These are phyloP conservation scores for Mycena metata DNA, from an alignment of 768 basidiomycete species.

Conservation along the genomic window DNA sequence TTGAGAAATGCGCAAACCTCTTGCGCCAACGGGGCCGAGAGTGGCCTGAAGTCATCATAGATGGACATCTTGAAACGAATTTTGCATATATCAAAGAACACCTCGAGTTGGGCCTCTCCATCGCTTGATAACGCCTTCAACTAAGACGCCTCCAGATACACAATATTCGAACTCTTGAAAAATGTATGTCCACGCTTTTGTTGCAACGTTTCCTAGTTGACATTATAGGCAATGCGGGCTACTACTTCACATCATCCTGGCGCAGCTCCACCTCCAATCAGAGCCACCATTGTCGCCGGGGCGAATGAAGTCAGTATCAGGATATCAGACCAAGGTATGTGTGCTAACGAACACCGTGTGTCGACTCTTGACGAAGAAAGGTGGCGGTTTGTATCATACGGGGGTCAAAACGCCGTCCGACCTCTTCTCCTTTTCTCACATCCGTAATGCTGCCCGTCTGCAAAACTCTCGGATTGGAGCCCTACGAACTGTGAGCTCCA, in stretches of 20 bases:
- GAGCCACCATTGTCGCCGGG: slow-evolving; percentile 81
- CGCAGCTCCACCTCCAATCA: slow-evolving; percentile 70
- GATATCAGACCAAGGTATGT: slow-evolving; percentile 89
- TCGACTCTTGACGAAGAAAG: slow-evolving; percentile 51
- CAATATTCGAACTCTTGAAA: slow-evolving; percentile 90
- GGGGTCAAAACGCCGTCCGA: slow-evolving; percentile 75
- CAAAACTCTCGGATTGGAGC: slow-evolving; percentile 77
- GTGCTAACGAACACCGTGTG: slow-evolving; percentile 25
- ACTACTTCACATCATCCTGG: slow-evolving; percentile 66
- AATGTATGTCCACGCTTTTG: slow-evolving; percentile 67
- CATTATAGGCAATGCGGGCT: slow-evolving; percentile 76
- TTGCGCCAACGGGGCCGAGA: slow-evolving; percentile 59
- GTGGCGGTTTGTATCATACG: slow-evolving; percentile 75
- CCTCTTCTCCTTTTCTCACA: slow-evolving; percentile 91
- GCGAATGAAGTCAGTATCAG: slow-evolving; percentile 82
- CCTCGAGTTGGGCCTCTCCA: slow-evolving; percentile 70
- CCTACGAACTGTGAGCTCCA: slow-evolving; percentile 71
- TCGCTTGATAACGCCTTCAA: neutral
- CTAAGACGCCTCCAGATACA: slow-evolving; percentile 66
- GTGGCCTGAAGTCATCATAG: slow-evolving; percentile 78
- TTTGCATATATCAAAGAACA: slow-evolving; percentile 92
- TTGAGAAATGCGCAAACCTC: slow-evolving; percentile 75
- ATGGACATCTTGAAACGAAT: slow-evolving; percentile 76
- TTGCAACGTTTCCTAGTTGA: slow-evolving; percentile 4
- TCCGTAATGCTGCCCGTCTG: slow-evolving; percentile 80